phyloP scores from a whole-genome alignment of 1,284 basidiomycete species.

The Moniliophthora roreri region DNA sequence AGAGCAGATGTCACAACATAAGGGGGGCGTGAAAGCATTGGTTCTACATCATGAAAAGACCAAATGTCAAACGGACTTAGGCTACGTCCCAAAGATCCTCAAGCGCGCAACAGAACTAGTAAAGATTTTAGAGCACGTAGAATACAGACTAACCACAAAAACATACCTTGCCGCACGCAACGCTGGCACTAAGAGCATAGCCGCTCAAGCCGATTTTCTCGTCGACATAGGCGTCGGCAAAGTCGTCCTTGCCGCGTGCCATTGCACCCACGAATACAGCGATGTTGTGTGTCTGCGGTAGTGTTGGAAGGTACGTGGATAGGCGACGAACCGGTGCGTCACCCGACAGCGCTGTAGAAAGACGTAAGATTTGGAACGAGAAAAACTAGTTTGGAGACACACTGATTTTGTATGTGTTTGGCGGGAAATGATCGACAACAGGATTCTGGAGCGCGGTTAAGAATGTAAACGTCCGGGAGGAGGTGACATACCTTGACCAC shows the following conservation, averaged over 20 bases:
- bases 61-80: conserved; percentile 24
- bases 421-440: conserved; percentile 92
- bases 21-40: not conserved
- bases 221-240: conserved; percentile 95
- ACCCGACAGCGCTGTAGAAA: conserved; percentile 77
- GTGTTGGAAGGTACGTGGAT: conserved; percentile 77
- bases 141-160: conserved; percentile 4
- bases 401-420: conserved; percentile 96
- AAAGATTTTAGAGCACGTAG: conserved; percentile 9
- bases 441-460: conserved; percentile 72
- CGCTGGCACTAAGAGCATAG: conserved; percentile 91
- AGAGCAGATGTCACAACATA: not conserved
- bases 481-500: conserved; percentile 85
- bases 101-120: conserved; percentile 69
- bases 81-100: conserved; percentile 65
- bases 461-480: too few relatives aligned
- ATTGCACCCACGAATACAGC: conserved; percentile 98
- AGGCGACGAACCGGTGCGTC: conserved; percentile 87
- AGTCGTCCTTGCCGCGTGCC: conserved; percentile 94
- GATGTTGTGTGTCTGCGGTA: conserved; percentile 86
- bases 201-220: conserved; percentile 98
- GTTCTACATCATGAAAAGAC: not conserved
- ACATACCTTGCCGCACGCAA: conserved; percentile 93
- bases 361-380: conserved; percentile 7
- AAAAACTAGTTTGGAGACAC: conserved; percentile 32